Percentiles rank a stretch among this genome's conserved stretches.
phyloP scores from a whole-genome alignment of 2,329 filamentous ascomycete genomes.

The Fusarium coffeatum region DNA sequence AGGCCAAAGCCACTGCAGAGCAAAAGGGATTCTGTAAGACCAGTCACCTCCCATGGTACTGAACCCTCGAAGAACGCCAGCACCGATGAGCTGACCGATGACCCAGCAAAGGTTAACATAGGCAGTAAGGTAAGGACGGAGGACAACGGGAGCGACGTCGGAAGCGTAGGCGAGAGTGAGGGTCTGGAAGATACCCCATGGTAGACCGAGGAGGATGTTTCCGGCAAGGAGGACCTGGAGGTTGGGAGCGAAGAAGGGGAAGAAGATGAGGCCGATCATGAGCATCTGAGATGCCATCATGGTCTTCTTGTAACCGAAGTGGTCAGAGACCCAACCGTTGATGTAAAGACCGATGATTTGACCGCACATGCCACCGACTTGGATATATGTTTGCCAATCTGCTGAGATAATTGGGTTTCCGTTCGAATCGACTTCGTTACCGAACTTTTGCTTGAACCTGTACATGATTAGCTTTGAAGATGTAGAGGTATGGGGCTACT shows the following conservation, averaged over 20 bases:
- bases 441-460: conserved; percentile 26
- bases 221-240: conserved; percentile 56
- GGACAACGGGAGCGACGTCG: conserved; percentile 57
- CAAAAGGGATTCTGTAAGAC: conserved; percentile 62
- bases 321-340: conserved; percentile 25
- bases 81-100: conserved; percentile 59
- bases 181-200: conserved; percentile 61
- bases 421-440: conserved; percentile 18
- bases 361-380: conserved; percentile 27
- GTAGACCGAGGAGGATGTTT: conserved; percentile 60
- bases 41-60: conserved; percentile 55
- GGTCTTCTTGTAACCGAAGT: conserved; percentile 23
- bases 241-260: conserved; percentile 59
- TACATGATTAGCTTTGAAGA: conserved; percentile 36
- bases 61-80: conserved; percentile 56
- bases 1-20: conserved; percentile 59
- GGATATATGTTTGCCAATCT: conserved; percentile 27
- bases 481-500: conserved; percentile 46
- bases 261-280: conserved; percentile 59
- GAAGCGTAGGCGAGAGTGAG: conserved; percentile 61
- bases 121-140: conserved; percentile 60
- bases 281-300: conserved; percentile 54
- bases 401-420: conserved; percentile 16
- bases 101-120: conserved; percentile 63
- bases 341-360: conserved; percentile 24